phyloP scores from a whole-genome alignment of 257 asterid genomes.

The Gentiana dahurica region DNA sequence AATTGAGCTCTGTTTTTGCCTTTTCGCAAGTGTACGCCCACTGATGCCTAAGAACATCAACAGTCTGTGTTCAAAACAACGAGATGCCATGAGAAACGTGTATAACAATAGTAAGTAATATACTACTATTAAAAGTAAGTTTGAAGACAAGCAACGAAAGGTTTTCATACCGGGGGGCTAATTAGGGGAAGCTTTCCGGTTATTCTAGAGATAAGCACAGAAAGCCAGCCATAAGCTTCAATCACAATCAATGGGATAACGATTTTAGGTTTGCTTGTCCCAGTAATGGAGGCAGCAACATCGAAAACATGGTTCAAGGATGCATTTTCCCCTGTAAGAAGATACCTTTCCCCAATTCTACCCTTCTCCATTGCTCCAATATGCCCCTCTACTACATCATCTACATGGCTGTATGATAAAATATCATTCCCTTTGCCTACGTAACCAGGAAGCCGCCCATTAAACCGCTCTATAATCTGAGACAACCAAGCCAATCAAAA shows the following conservation, averaged over 20 bases:
- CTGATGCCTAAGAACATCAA: conserved; percentile 51
- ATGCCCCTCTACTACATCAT: conserved; percentile 88
- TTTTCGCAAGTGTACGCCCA: conserved; percentile 86
- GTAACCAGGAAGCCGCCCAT: conserved; percentile 79
- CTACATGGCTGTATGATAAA: conserved; percentile 72
- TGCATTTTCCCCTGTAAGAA: conserved; percentile 90
- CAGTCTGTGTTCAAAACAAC: conserved; percentile 39
- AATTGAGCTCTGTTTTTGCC: conserved; percentile 74
- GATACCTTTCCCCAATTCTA: conserved; percentile 68
- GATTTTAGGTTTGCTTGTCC: conserved; percentile 57
- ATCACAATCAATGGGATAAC: conserved; percentile 46
- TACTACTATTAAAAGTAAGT: too few relatives aligned
- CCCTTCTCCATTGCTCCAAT: conserved; percentile 68
- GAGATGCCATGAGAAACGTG: background rate
- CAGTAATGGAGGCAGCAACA: conserved; percentile 58
- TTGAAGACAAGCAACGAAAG: background rate
- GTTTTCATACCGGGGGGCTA: conserved; percentile 75
- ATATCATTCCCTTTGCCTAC: conserved; percentile 49
- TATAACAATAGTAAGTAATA: background rate
- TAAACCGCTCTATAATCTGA: conserved; percentile 81
- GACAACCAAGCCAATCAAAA: background rate
- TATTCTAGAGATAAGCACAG: conserved; percentile 52
- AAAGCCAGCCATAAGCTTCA: conserved; percentile 55
- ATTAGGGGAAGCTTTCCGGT: conserved; percentile 81
- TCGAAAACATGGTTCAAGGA: conserved; percentile 75